A percentile compares a stretch with the other conserved stretches of the same genome.
Evolutionary conservation across 2,329 filamentous ascomycete genomes (phyloP).

Genomic region (Microdochium paspali): DNA sequence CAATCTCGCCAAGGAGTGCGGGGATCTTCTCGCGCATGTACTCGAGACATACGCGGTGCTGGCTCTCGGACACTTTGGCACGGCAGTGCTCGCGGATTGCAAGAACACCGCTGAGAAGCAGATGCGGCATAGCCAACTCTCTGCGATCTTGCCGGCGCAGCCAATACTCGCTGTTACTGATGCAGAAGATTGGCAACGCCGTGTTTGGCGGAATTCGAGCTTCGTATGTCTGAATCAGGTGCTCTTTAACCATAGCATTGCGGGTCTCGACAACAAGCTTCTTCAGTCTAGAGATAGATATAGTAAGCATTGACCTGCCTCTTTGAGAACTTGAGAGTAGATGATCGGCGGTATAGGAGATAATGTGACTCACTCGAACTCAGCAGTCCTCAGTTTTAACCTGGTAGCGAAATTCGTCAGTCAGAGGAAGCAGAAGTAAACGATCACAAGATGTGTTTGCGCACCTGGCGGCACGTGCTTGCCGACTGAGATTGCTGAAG

Average conservation of each 20-base stretch:
- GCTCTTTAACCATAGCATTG: constrained; percentile 21
- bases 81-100: constrained; percentile 31
- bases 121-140: constrained; percentile 16
- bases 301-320: no score
- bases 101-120: constrained; percentile 31
- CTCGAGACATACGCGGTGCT: constrained; percentile 21
- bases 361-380: no score
- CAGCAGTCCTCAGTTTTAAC: no score
- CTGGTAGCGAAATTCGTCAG: no score
- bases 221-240: constrained; percentile 19
- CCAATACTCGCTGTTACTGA: constrained; percentile 34
- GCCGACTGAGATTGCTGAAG: no score
- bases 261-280: constrained; percentile 25
- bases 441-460: no score
- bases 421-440: no score
- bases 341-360: no score
- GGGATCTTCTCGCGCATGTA: constrained; percentile 32
- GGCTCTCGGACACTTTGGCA: constrained; percentile 31
- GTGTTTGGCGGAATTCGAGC: constrained; percentile 9
- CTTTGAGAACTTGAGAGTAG: no score
- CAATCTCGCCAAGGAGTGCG: constrained; percentile 26
- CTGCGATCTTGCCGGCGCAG: constrained; percentile 17
- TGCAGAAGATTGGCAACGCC: constrained; percentile 30
- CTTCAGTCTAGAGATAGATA: constrained; percentile 15
- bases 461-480: no score